Conservation (phyloP, 768 basidiomycete species). For the Podaxis carcinomalis region DNA sequence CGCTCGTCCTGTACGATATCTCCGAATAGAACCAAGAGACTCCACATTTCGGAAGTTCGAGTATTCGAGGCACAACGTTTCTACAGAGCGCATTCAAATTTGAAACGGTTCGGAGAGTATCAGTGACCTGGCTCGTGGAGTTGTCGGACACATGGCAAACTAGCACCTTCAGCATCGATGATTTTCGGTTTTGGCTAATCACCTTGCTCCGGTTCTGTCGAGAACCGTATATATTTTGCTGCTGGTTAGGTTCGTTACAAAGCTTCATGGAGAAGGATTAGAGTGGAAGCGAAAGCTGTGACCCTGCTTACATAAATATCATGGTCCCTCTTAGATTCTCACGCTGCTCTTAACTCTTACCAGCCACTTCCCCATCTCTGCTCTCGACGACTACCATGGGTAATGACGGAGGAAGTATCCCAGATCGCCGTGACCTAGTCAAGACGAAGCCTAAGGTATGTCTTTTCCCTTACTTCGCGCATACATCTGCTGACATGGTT, state of each 20-base stretch:
- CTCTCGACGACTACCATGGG: conserved; percentile 46
- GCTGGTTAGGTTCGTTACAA: too few relatives aligned
- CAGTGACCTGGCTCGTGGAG: not conserved
- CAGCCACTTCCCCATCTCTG: not conserved
- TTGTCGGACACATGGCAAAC: not conserved
- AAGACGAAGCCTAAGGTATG: conserved; percentile 65
- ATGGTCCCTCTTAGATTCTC: not conserved
- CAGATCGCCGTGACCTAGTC: conserved; percentile 78
- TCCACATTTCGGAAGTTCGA: too few relatives aligned
- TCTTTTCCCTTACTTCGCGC: not conserved
- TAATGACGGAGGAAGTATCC: conserved; percentile 87
- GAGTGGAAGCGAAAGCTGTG: not conserved
- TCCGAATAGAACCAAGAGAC: too few relatives aligned
- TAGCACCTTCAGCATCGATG: not conserved
- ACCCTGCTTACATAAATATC: not conserved
- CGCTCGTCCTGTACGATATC: too few relatives aligned
- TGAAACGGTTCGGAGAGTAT: not conserved
- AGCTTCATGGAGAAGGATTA: too few relatives aligned
- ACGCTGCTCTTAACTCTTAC: not conserved
- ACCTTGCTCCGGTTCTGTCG: not conserved
- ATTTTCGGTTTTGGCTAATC: not conserved
- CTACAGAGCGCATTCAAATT: not conserved
- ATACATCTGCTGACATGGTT: conserved; percentile 1
- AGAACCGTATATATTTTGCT: too few relatives aligned
- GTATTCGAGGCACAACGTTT: not conserved